Base-by-base conservation (phyloP, 306 rosid species). In the Macrotyloma uniflorum region DNA sequence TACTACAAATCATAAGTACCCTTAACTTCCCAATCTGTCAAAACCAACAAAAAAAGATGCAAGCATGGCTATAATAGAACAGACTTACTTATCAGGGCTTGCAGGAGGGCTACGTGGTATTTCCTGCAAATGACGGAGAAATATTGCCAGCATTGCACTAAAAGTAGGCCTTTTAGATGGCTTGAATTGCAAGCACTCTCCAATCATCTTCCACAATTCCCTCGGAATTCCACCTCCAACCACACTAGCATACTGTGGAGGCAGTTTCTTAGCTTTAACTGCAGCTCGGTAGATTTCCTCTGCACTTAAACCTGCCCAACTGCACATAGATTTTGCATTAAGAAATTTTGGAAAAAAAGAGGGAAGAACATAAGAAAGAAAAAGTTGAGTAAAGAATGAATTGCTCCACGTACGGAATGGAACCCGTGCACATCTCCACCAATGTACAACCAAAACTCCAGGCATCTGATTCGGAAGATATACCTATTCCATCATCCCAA, bases 381-480 rank as follows among this genome's bases (percentile, higher is more conserved):
- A n/a, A 36, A n/a, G 72, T 55, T 57, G 83, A 79, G 70, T 81
- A 81, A 65, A 84, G 78, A 77, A 79, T 66, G 61, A 79, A 83
- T 75, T 79, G 86, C 82, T 73, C 83, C 84, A 95, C 99, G 38
- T 95, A 95, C 99, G 99, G 99, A 82, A 89, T 87, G 75, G 99
- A 83, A 86, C 99, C 97, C 69, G 99, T 95, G 92, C 99, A 95
- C 99, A 95, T 95, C 90, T 95, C 99, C 63, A 95, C 99, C 94
- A 95, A 83, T 22, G 99, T 95, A 87, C 98, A 95, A 82, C 98
- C 99, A 87, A 93, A 95, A 91, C 99, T 95, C 99, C 99, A 95
- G 20, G 99, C 98, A 86, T 95, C 99, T 40, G 98, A 95, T 84
- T 95, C 98, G 15, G 90, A 80, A 85, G 99, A 95, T 83, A 95